Percentiles rank a stretch among this genome's conserved stretches.
Conservation (phyloP, 192 early-diverging fungal species). For the Gaertneriomyces sp. region DNA sequence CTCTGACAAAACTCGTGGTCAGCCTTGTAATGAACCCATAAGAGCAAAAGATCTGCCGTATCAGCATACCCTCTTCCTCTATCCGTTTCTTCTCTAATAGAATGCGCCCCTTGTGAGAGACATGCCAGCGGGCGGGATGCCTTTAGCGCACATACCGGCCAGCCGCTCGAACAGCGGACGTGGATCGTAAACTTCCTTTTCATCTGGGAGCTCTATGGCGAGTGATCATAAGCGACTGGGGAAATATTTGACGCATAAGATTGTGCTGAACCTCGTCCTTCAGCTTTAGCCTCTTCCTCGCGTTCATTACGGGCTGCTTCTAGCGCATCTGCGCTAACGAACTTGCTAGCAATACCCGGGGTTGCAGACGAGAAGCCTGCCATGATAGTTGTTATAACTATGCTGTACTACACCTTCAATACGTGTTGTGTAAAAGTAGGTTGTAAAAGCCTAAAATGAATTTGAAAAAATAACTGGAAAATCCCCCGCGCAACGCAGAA, state of each 20-base stretch:
- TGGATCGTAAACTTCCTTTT: constrained; percentile 16
- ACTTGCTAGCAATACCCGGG: constrained; percentile 19
- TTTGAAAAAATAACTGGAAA: no score
- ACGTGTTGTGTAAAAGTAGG: no score
- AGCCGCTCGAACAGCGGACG: constrained; percentile 21
- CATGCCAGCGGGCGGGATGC: no score
- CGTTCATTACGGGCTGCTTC: constrained; percentile 11
- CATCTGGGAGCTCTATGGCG: not conserved
- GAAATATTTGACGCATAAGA: not conserved
- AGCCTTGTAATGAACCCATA: not conserved
- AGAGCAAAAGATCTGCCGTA: not conserved
- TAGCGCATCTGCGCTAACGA: constrained; percentile 7
- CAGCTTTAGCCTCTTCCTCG: constrained; percentile 14
- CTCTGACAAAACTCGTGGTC: constrained; percentile 5
- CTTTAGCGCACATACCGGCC: constrained; percentile 16
- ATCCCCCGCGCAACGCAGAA: no score
- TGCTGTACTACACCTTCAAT: no score
- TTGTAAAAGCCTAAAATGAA: no score
- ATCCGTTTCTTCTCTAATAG: constrained; percentile 17
- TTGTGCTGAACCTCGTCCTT: constrained; percentile 11
- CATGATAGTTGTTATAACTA: no score
- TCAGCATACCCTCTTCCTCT: constrained; percentile 18
- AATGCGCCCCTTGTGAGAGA: no score
- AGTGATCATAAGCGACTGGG: not conserved
- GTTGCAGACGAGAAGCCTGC: not conserved